phyloP scores from a whole-genome alignment of 495 filamentous ascomycete species.

The Aspergillus nidulans region DNA sequence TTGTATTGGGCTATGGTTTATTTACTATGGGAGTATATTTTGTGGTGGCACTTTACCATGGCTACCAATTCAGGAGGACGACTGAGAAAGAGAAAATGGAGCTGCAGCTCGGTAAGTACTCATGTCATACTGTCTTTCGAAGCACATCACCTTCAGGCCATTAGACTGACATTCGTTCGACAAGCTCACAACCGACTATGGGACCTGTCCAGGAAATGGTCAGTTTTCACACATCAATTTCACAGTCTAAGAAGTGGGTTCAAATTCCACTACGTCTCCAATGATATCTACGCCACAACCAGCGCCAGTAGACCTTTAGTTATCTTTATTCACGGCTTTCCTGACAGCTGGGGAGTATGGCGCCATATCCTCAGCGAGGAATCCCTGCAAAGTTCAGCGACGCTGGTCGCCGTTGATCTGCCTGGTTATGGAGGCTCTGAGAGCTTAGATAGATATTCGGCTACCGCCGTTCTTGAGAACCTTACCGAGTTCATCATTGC shows the following conservation, averaged over 20 bases:
- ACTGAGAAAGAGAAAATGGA: conserved; percentile 36
- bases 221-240: conserved; percentile 44
- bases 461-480: conserved; percentile 46
- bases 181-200: conserved; percentile 43
- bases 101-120: conserved; percentile 34
- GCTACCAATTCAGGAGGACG: conserved; percentile 30
- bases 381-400: conserved; percentile 29
- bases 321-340: conserved; percentile 57
- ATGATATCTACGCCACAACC: conserved; percentile 22
- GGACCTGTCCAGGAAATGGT: conserved; percentile 37
- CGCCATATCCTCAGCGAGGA: conserved; percentile 33
- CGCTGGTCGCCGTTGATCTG: conserved; percentile 49
- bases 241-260: conserved; percentile 42
- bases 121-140: not conserved
- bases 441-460: conserved; percentile 39
- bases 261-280: conserved; percentile 51
- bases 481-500: conserved; percentile 46
- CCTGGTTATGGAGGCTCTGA: conserved; percentile 55
- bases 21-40: conserved; percentile 29
- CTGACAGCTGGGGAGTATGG: conserved; percentile 54
- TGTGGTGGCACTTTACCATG: conserved; percentile 18
- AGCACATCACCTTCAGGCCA: not conserved
- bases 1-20: conserved; percentile 33
- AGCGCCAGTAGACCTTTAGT: conserved; percentile 34
- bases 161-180: not conserved